These are phyloP conservation scores for Emergomyces orientalis DNA, from an alignment of 2,329 filamentous ascomycete species.

Conservation along the genomic window DNA sequence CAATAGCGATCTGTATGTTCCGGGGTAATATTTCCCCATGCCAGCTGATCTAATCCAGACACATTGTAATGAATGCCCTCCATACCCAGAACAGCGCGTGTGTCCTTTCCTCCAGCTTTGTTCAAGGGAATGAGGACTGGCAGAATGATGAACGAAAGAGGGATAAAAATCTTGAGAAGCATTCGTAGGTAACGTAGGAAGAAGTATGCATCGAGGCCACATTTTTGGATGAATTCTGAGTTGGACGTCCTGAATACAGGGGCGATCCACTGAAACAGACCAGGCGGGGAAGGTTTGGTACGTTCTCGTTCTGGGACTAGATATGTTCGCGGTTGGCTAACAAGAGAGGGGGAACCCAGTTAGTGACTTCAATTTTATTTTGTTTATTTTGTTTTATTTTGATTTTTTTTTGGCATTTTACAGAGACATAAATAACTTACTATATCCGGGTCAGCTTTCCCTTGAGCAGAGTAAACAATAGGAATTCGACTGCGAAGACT, in stretches of 20 bases:
- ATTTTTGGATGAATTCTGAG: slow-evolving; percentile 89
- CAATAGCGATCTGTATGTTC: slow-evolving; percentile 61
- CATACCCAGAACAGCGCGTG: slow-evolving; percentile 32
- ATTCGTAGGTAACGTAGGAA: slow-evolving; percentile 84
- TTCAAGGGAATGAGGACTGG: slow-evolving; percentile 85
- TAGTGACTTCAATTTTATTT: neutral
- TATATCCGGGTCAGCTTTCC: slow-evolving; percentile 76
- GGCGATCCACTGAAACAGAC: slow-evolving; percentile 45
- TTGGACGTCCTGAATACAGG: slow-evolving; percentile 57
- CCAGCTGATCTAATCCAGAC: slow-evolving; percentile 68
- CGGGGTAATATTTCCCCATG: slow-evolving; percentile 75
- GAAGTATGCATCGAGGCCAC: slow-evolving; percentile 93
- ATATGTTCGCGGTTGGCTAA: slow-evolving; percentile 71
- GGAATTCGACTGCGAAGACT: slow-evolving; percentile 53
- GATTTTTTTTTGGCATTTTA: neutral
- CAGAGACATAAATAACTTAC: slow-evolving; percentile 41
- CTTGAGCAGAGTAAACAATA: slow-evolving; percentile 66
- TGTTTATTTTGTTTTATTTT: neutral
- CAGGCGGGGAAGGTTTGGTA: slow-evolving; percentile 60
- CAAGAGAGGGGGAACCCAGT: slow-evolving; percentile 12
- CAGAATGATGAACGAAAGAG: slow-evolving; percentile 66
- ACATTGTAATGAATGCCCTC: slow-evolving; percentile 39
- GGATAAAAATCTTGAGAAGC: slow-evolving; percentile 83
- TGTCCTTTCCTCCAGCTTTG: slow-evolving; percentile 58
- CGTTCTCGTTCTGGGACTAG: slow-evolving; percentile 77